These are phyloP conservation scores for Leptodontidium sp. DNA, from an alignment of 2,329 filamentous ascomycete genomes.

Conservation along the genomic window DNA sequence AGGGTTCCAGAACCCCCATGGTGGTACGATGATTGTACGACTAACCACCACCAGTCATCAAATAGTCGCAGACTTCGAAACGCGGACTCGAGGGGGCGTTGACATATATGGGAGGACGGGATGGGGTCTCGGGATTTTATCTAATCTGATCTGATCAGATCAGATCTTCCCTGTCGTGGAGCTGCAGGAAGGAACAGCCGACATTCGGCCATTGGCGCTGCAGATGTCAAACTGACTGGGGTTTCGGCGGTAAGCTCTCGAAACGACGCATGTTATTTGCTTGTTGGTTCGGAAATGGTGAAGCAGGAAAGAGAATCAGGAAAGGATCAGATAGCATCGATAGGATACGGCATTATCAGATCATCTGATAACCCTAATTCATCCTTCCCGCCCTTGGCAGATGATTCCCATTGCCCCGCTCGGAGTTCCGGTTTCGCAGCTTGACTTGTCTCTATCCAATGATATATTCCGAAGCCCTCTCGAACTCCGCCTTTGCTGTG, in stretches of 20 bases:
- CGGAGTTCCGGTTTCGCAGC: constrained; percentile 14
- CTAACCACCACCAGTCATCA: not conserved
- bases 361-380: constrained; percentile 18
- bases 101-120: not conserved
- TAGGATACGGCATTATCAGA: constrained; percentile 7
- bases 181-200: constrained; percentile 6
- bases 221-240: not conserved
- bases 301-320: not conserved
- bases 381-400: not conserved
- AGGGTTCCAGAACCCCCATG: constrained; percentile 11
- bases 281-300: not conserved
- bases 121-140: not conserved
- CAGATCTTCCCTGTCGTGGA: constrained; percentile 17
- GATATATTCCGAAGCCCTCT: not conserved
- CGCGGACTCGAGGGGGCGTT: not conserved
- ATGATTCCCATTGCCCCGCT: constrained; percentile 6
- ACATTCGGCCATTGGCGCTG: not conserved
- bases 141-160: constrained; percentile 6
- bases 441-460: constrained; percentile 3
- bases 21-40: not conserved
- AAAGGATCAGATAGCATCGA: constrained; percentile 8
- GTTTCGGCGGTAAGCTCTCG: not conserved
- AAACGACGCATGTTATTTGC: not conserved
- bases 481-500: not conserved
- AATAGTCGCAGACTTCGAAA: not conserved